Evolutionary conservation across 306 rosid species (phyloP), one percentile per base, ranked within the genome.

Genomic region (Prinsepia uniflora): DNA sequence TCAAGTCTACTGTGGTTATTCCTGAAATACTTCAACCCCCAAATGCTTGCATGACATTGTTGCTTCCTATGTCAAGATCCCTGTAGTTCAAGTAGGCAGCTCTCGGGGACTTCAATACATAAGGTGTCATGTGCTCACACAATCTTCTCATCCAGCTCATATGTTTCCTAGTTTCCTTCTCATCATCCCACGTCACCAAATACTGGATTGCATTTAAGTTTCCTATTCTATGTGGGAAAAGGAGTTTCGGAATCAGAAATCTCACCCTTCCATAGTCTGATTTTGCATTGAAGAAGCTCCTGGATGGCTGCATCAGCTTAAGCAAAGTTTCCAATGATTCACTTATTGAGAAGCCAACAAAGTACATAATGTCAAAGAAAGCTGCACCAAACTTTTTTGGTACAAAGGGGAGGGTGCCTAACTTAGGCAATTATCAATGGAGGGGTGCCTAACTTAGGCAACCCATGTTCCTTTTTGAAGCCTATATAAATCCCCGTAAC

Each of bases 141-240:
- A 86, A 77, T 64, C 81, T 82, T 79, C 95, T 78, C 5, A 84
- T 86, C 97, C 90, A 83, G 0, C 71, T 80, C 3, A 85, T 6
- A 40, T 88, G 89, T 72, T 75, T 79, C 52, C 79, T 6, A 0
- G 52, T 77, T 54, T 72, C 79, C 68, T 78, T 69, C 0, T 65
- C 79, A 7, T 76, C 85, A 0, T 75, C 75, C 97, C 96, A 90
- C 2, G 55, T 62, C 8, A 73, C 44, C 30, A 85, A 2, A 69
- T 85, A 85, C 79, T 85, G 88, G 39, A 91, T 77, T 56, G 79
- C 81, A 76, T 70, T 86, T 0, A 88, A 74, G 15, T 81, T 86
- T 47, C 92, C 96, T 19, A 69, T 80, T 71, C 96, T 82, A 55
- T 88, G 92, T 44, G 97, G 97, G 68, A 91, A 88, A 17, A n/a